A percentile compares a stretch with the other conserved stretches of the same genome.
These are phyloP conservation scores for Kwoniella botswanensis DNA, from an alignment of 768 basidiomycete genomes.

Conservation along the genomic window DNA sequence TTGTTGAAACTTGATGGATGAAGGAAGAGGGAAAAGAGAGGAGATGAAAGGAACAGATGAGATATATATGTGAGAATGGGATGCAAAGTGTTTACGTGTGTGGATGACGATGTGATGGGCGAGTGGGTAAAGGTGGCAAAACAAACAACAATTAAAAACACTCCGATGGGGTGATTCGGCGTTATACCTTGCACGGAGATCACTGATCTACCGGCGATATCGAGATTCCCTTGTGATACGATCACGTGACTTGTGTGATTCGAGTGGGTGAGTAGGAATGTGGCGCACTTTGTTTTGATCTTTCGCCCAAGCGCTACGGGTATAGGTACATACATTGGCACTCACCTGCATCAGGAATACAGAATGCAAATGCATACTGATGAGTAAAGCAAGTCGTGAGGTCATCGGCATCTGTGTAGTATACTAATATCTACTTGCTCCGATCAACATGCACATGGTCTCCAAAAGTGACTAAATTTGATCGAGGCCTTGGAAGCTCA, in stretches of 20 bases:
- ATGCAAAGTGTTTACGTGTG: conserved; percentile 8
- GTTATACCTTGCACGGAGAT: conserved; percentile 8
- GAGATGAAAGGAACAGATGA: conserved; percentile 1
- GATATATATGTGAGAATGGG: conserved; percentile 13
- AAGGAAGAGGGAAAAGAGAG: conserved; percentile 10
- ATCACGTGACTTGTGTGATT: conserved; percentile 24
- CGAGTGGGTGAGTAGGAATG: neutral
- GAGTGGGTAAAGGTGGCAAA: conserved; percentile 21
- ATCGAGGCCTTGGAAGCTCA: no score
- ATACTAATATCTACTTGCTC: no score
- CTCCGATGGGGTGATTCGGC: conserved; percentile 18
- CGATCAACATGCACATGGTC: neutral
- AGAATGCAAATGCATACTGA: neutral
- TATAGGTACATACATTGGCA: no score
- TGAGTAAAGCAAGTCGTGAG: conserved; percentile 4
- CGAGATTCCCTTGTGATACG: neutral
- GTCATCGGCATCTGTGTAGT: neutral
- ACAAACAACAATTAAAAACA: conserved; percentile 3
- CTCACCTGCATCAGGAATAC: neutral
- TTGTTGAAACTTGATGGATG: neutral
- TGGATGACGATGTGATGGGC: conserved; percentile 12
- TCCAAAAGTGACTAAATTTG: no score
- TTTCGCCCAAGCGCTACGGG: neutral
- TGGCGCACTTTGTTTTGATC: neutral
- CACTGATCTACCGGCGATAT: conserved; percentile 28